phyloP scores from a whole-genome alignment of 805 yeast species.

The Starmerella vaccinii region DNA sequence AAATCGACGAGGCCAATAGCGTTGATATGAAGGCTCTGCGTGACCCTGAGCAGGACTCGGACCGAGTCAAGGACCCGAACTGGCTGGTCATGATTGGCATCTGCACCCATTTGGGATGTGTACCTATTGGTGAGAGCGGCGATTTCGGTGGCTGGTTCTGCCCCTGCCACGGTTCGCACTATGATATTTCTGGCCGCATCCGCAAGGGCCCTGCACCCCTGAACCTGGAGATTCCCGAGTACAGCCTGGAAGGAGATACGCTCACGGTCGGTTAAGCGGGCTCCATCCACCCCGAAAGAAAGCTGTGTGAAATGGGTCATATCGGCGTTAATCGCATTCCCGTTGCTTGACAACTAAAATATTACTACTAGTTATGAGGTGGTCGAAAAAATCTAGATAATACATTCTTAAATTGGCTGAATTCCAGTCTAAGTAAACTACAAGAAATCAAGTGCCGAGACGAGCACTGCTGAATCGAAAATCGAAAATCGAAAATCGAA shows the following conservation, averaged over 20 bases:
- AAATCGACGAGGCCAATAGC: conserved; percentile 86
- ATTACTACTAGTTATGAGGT: not conserved
- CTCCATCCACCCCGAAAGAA: not conserved
- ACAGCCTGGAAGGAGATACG: conserved; percentile 76
- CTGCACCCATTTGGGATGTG: conserved; percentile 99
- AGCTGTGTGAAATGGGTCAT: not conserved
- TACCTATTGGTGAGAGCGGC: conserved; percentile 99
- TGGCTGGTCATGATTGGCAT: conserved; percentile 99
- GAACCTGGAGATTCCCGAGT: conserved; percentile 92
- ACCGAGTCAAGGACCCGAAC: conserved; percentile 92
- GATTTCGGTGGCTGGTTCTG: conserved; percentile 99
- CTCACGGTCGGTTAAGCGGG: conserved; percentile 71
- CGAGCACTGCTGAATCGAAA: no score
- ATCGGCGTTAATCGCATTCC: not conserved
- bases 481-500: no score
- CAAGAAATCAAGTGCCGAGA: no score
- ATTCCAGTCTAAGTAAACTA: not conserved
- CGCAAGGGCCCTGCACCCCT: conserved; percentile 99
- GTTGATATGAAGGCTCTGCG: conserved; percentile 70
- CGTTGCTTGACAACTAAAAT: not conserved
- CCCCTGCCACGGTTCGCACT: conserved; percentile 99
- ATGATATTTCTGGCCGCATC: conserved; percentile 99
- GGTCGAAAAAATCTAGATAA: not conserved
- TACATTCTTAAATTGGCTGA: not conserved
- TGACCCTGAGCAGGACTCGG: conserved; percentile 89